Evolutionary conservation across 1,284 basidiomycete species (phyloP).

Genomic region (Phylloporus sp.): DNA sequence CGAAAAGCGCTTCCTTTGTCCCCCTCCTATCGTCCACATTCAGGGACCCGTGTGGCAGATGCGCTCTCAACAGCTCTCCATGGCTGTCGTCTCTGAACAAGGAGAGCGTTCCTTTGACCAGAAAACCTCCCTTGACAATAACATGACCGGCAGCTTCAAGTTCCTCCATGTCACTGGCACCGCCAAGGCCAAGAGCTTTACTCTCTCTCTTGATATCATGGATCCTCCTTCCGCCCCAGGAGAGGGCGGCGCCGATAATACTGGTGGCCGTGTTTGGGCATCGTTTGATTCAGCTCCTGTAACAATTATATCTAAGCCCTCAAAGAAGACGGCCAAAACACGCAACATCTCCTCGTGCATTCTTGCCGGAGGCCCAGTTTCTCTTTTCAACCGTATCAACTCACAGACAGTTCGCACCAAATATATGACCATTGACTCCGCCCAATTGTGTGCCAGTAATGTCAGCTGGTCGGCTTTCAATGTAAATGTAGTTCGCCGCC

Average conservation of each 20-base stretch:
- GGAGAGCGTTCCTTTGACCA: constrained; percentile 86
- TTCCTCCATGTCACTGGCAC: constrained; percentile 89
- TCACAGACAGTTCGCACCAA: constrained; percentile 96
- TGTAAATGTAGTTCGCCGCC: constrained; percentile 80
- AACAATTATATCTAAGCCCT: constrained; percentile 95
- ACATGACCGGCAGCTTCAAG: constrained; percentile 87
- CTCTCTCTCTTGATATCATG: constrained; percentile 82
- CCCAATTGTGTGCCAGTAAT: constrained; percentile 85
- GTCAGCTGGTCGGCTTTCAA: constrained; percentile 93
- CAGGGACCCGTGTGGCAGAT: constrained; percentile 85
- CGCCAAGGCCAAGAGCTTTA: constrained; percentile 89
- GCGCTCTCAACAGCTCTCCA: constrained; percentile 80
- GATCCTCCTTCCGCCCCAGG: constrained; percentile 64
- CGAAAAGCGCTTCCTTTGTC: constrained; percentile 91
- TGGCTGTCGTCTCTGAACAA: constrained; percentile 85
- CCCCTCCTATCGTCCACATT: constrained; percentile 88
- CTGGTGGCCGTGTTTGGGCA: constrained; percentile 81
- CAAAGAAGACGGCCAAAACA: constrained; percentile 96
- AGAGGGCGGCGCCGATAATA: constrained; percentile 61
- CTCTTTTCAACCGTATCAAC: constrained; percentile 96
- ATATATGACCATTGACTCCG: constrained; percentile 92
- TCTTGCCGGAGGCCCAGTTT: constrained; percentile 88
- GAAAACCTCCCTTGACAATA: constrained; percentile 80
- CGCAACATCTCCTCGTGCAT: constrained; percentile 93
- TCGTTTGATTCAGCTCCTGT: constrained; percentile 92